Evolutionary conservation across 208 protist genomes (phyloP), one percentile per base, ranked within the genome.

Genomic region (Crithidia sp.): DNA sequence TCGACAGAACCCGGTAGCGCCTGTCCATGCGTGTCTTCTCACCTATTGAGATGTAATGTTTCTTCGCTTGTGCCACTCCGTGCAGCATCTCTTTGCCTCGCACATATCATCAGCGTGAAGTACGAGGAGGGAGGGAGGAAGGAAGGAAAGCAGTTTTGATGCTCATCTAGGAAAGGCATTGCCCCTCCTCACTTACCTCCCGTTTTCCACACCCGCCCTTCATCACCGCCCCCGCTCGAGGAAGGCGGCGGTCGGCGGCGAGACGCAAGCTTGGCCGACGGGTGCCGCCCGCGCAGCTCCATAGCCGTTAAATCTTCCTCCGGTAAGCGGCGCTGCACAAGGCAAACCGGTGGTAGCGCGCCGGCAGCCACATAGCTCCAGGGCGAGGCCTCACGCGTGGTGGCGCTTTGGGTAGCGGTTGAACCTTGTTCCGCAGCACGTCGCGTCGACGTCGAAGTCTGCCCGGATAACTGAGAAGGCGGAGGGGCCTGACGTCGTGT

Each of bases 311-410:
- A 58, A 36, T 78, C 63, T 49, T 76, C 69, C 59, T 77, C 74
- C 56, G 72, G 76, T 45, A 67, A 56, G 9, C 55, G 75, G 16
- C 70, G 88, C 69, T 94, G 89, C 19, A 94, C 74, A 14, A 94
- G 77, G 54, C 87, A 88, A 56, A 94, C 71, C 4, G 69, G 63
- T n/a, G 86, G 87, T 55, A 94, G 66, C 61, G 87, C 83, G 7
- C 73, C 72, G 2, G 85, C 55, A 28, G 81, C 59, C 76, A 87
- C 82, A 77, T 82, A 88, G 17, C 61, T 58, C 50, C 74, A 64
- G 43, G 44, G 12, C 54, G 14, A 49, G 9, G 13, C 55, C 7
- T 36, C n/a, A 44, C 17, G n/a, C 3, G 14, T 39, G 14, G 28
- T 37, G 47, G 2, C 44, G 50, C 14, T 7, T 5, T 9, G 64